Evolutionary conservation across 2,329 filamentous ascomycete species (phyloP), one percentile per base, ranked within the genome.

Genomic region (Teratosphaeria gauchensis): DNA sequence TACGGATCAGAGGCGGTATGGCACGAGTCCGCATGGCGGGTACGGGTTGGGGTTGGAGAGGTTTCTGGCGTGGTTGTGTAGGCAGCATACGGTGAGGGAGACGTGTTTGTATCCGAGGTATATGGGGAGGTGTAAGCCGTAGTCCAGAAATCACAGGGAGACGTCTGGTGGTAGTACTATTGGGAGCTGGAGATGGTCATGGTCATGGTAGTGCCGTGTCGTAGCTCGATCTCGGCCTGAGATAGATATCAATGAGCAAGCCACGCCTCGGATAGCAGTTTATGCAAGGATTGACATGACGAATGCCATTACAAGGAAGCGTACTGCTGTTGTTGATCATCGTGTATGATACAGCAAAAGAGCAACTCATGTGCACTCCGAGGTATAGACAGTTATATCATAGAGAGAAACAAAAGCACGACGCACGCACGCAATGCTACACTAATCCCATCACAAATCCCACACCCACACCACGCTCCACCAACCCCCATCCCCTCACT

Each of bases 21-120:
- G 94, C 58, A 91, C 88, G 57, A 91, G 88, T 52, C 90, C 91
- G 31, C 92, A 97, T 75, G 91, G 91, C 63, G 92, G 92, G 58
- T 97, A 96, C 74, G 92, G 92, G 56, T 81, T 99, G 54, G 94
- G 94, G 66, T 82, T 96, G 56, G 92, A 97, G 80, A 85, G 92
- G 53, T 86, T 86, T 76, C 74, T 87, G 55, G 84, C 84, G 54
- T 87, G 84, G 84, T 72, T 87, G 71, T 86, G 83, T 72, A 83
- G 82, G 65, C 81, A 84, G 66, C 83, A 84, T 72, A 87, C 84
- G 2, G 84, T 87, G 46, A 75, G 84, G 48, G 84, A 86, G 69
- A 84, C 84, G 66, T 89, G 86, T 74, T 74, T 92, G 77, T 92
- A 91, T 72, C 88, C 88, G 63, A 83, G 88, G 60, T 92, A 89